Base-by-base conservation (phyloP, 306 rosid genomes). In the Cucurbita ficifolia region DNA sequence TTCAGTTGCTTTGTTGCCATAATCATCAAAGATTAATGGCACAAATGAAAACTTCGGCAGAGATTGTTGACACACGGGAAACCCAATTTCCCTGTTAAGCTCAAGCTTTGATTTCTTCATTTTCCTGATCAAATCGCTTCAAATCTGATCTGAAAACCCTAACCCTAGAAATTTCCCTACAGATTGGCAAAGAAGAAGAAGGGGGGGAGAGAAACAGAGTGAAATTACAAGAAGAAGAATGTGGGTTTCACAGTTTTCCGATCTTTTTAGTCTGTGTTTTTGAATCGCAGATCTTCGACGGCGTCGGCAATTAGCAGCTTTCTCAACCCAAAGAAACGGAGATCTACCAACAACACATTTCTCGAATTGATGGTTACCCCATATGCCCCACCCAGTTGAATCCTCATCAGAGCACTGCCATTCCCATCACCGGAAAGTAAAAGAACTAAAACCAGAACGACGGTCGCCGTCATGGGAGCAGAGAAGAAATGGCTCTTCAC, bases 401-500 rank as follows among this genome's bases (percentile, higher is more conserved):
- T 43, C 50, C 16, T 43, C 53, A 62, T 21, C 48, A 18, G 3
- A 63, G 5, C 29, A 2, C 70, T 65, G n/a, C 52, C 19, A 65
- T 65, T 18, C 7, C 54, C 53, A 43, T 43, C 54, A n/a, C 46
- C 49, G 19, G 35, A 64, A 50, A 50, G 75, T 48, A 17, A 54
- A 70, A 50, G 43, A 19, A n/a, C 1, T 48, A 14, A 17, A 69
- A 69, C 35, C 59, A 53, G 50, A 8, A n/a, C 52, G 54, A 60
- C 42, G 19, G 46, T 67, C 55, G 4, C 5, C 57, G 58, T 59
- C 57, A 92, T 93, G 96, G 96, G 96, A 84, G 93, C 90, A 81
- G 96, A 93, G 79, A 90, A 79, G 77, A 90, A 85, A 84, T 93
- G 96, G 96, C 90, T 90, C 3, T 85, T 93, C 72, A 88, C 96